A percentile compares a stretch with the other conserved stretches of the same genome.
Evolutionary conservation across 805 yeast genomes (phyloP).

Genomic region (Zygoascus flipseniorum): DNA sequence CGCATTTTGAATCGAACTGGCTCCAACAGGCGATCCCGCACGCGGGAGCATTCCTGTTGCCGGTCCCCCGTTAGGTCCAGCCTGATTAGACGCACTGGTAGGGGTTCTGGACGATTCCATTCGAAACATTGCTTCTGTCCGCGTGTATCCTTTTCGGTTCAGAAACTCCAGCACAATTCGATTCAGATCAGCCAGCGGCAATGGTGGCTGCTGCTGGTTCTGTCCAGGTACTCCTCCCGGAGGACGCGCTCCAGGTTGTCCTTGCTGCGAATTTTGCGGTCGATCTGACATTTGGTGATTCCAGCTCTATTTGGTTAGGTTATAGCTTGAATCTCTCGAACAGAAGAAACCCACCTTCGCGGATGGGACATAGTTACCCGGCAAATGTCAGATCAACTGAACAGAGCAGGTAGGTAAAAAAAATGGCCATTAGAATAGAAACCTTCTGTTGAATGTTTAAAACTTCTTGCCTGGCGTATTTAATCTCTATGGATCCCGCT

Average conservation of each 20-base stretch:
- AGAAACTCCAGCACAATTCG: constrained; percentile 87
- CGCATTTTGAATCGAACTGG: neutral
- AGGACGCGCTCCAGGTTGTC: neutral
- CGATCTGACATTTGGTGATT: neutral
- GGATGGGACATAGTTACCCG: neutral
- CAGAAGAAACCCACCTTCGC: neutral
- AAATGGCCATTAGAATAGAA: too few species aligned
- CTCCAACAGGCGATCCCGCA: constrained; percentile 6
- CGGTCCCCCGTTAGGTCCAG: constrained; percentile 15
- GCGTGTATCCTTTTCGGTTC: constrained; percentile 86
- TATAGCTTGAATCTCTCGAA: neutral
- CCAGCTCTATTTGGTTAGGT: neutral
- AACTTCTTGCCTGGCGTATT: too few species aligned
- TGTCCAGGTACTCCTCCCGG: constrained; percentile 6
- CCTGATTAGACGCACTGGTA: constrained; percentile 17
- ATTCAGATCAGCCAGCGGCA: constrained; percentile 76
- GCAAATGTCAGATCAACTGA: neutral
- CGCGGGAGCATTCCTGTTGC: constrained; percentile 9
- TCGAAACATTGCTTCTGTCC: constrained; percentile 89
- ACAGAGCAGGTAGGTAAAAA: too few species aligned
- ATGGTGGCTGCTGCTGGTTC: constrained; percentile 15
- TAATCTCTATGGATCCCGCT: too few species aligned
- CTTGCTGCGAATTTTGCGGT: neutral
- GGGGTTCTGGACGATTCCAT: constrained; percentile 47
- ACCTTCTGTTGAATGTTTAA: too few species aligned